Evolutionary conservation across 2,329 filamentous ascomycete genomes (phyloP), one percentile per base, ranked within the genome.

Genomic region (Chaetothyriales sp.): DNA sequence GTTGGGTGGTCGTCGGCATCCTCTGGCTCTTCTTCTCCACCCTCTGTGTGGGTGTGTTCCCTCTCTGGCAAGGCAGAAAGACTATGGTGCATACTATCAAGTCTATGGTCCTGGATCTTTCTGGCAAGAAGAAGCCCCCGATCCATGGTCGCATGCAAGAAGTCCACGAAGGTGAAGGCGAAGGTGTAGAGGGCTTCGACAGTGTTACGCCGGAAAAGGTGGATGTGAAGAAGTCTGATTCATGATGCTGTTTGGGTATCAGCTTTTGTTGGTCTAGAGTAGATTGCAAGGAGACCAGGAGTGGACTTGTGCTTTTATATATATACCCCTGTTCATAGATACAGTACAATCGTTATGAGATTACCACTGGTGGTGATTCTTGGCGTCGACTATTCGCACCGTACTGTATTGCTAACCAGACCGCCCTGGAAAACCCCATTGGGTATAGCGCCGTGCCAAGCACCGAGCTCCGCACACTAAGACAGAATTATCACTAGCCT

Each of bases 21-120:
- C 71, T 89, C 43, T 92, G 86, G 86, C 75, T 90, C 58, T 87
- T 88, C 64, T 79, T 77, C 60, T 84, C 80, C 2, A 70, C 81
- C 1, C 72, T 82, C 50, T 83, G 79, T 8, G 86, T 95, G 0
- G 86, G 86, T 0, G 42, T 95, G 0, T 95, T 83, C 66, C 89
- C 89, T 5, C 68, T 92, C 1, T 92, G 77, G 66, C 86, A 95
- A 63, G 86, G 87, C 0, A 70, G 88, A 1, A 67, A 73, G 51
- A 89, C 83, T 1, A 79, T 86, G 51, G 62, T 64, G 0, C 70
- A 76, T 48, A 86, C 81, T 0, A 65, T 77, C 54, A 79, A 75
- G 62, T 70, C 74, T 25, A 83, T 89, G 56, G 73, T 67, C 43
- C 61, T 73, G 50, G 84, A 88, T 65, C 51, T 84, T 6, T 75